Evolutionary conservation across 225 moss, liverwort and hornwort species (phyloP), one percentile per base, ranked within the genome.

Genomic region (Straminergon stramineum): DNA sequence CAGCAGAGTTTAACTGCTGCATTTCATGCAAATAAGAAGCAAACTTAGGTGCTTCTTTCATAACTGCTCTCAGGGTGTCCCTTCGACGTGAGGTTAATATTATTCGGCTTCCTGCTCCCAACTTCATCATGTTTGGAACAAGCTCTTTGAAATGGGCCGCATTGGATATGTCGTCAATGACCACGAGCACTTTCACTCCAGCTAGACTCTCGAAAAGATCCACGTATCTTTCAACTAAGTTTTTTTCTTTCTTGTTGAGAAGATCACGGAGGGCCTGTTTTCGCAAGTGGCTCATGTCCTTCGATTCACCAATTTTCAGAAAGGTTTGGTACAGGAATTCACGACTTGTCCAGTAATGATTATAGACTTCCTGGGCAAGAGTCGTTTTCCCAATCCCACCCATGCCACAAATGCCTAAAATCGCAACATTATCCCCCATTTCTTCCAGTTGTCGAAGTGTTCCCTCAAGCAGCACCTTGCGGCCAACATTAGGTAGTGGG

Each of bases 341-440:
- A 15, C 67, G 75, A 17, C 16, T 15, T 13, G 9, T 27, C 12
- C 30, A 77, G 35, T 85, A 92, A 28, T 85, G 89, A 23, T 92
- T 93, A 7, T 39, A 91, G 26, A 88, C 13, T 64, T 86, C 76
- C 30, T n/a, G 48, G 51, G 89, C 91, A 22, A 92, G 82, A 60
- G 90, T 93, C 15, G 93, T 92, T 81, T 93, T 93, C 8, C 93
- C 93, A 32, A 93, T 78, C 5, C 92, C 93, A 30, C 92, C 92
- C 89, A 89, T 90, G 79, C 93, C 93, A 39, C 85, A 83, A 32
- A 93, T 86, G 75, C 93, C 91, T 10, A 92, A 23, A 84, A 93
- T 84, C 10, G 68, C 90, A 75, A 93, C 84, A 74, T 9, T 84
- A 16, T 93, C 93, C 24, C 92, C 92, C 87, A 84, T 75, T 35